Evolutionary conservation across 2,329 filamentous ascomycete species (phyloP), one percentile per base, ranked within the genome.

Genomic region (Pseudogymnoascus sp.): DNA sequence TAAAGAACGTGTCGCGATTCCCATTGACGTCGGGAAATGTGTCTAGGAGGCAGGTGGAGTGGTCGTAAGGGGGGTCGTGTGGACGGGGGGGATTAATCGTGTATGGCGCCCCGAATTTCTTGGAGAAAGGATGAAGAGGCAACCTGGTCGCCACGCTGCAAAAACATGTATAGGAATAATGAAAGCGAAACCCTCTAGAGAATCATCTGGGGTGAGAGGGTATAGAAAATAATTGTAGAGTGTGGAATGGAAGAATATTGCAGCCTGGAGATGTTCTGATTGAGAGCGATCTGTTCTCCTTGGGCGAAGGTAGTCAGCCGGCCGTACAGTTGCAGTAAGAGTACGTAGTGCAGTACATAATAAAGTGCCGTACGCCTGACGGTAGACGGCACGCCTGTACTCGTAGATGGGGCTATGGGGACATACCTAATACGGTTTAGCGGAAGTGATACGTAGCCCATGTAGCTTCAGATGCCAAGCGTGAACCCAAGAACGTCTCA

Each of bases 151-250:
- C 41, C 41, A 47, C 41, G 41, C 20, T 47, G 41, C 12, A 47
- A 47, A 47, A 28, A 47, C 41, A 47, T 47, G 41, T 47, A 47
- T 47, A 47, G 28, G 41, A 47, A 47, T 47, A 47, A 28, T 25
- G 28, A 47, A 47, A 47, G 41, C 20, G 6, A 47, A 25, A 6
- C 41, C 41, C 41, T 47, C 20, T 25, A 25, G 20, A 47, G 22
- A 47, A 9, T n/a, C 20, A 47, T 47, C 41, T 28, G 22, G 9
- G n/a, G 41, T 25, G 20, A 47, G 12, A 47, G 41, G 12, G 41
- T 47, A 47, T 25, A 47, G 12, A 47, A 28, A 7, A 47, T 28
- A 47, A 47, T 28, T 47, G 41, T n/a, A 47, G 41, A 47, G 41
- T 22, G 41, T 47, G 22, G 20, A n/a, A 28, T 47, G 28, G 18